phyloP scores from a whole-genome alignment of 2,329 filamentous ascomycete species.

The Clarireedia hainanense region DNA sequence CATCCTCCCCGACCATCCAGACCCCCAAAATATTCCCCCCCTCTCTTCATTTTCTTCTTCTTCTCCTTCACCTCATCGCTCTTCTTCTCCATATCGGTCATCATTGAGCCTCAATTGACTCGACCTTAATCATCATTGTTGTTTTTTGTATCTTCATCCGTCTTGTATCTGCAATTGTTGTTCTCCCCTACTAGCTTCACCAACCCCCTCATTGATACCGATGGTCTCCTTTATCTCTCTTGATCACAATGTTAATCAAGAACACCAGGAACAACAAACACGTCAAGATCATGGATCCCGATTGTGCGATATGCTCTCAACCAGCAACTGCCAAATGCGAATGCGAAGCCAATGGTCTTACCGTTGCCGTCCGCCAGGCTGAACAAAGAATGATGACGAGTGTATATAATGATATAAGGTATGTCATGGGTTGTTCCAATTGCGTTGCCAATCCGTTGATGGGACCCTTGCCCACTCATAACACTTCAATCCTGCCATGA shows the following conservation, averaged over 20 bases:
- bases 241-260: conserved; percentile 24
- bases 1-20: background rate
- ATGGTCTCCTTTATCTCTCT: background rate
- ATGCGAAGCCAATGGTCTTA: conserved; percentile 58
- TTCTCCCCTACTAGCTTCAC: background rate
- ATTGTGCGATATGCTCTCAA: conserved; percentile 59
- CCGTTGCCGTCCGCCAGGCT: conserved; percentile 54
- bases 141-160: background rate
- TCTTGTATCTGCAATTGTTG: background rate
- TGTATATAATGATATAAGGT: conserved; percentile 58
- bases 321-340: conserved; percentile 53
- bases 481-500: too few relatives aligned
- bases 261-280: conserved; percentile 30
- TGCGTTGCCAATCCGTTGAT: too few relatives aligned
- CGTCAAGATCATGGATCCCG: conserved; percentile 57
- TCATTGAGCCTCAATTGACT: conserved; percentile 2
- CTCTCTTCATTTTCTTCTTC: background rate
- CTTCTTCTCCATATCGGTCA: conserved; percentile 9
- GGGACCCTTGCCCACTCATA: too few relatives aligned
- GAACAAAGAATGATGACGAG: conserved; percentile 56
- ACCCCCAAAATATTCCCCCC: background rate
- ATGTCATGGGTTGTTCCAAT: conserved; percentile 19
- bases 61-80: background rate
- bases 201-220: background rate
- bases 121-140: too few relatives aligned